Evolutionary conservation across 768 basidiomycete genomes (phyloP), one percentile per base, ranked within the genome.

Genomic region (Suillus tomentosus): DNA sequence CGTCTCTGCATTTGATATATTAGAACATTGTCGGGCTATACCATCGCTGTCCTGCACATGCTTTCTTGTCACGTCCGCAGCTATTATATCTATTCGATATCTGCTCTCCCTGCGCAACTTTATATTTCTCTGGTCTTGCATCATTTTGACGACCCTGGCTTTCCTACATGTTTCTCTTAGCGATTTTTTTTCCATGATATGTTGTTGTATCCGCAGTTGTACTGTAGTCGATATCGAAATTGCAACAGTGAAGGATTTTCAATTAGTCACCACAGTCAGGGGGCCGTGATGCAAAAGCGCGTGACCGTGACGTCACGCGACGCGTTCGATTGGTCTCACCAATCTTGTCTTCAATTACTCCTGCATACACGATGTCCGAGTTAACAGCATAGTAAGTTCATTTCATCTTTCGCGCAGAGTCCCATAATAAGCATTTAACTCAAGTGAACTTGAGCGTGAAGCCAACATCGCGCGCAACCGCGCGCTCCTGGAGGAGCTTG

Each of bases 401-500:
- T 3, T 8, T 10, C 17, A 40, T 48, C 17, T 62, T 42, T 1
- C 8, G 24, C 6, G 6, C 19, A 27, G 19, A 22, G 37, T 47
- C 24, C n/a, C 45, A 19, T 51, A 50, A n/a, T 34, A 47, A 34
- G 14, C 17, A 39, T 56, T 51, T 48, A 43, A 67, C 31, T 14
- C 48, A 62, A 86, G 85, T 50, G 92, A 93, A 76, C 77, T 83
- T 24, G 89, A 92, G 68, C 87, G 92, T 22, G 87, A 91, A 72
- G 88, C 86, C 10, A 94, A 92, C 69, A 92, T 94, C 53, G 91
- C 90, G 14, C 84, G 90, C 59, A 95, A 95, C 72, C 87, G 85
- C 50, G 88, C 85, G 3, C 79, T 94, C 10, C 80, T 95, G 43
- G 87, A 90, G 67, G 77, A 91, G 70, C 83, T 94, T 19, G 85